A percentile compares a stretch with the other conserved stretches of the same genome.
Evolutionary conservation across 2,329 filamentous ascomycete genomes (phyloP).

Genomic region (Laburnicola sp.): DNA sequence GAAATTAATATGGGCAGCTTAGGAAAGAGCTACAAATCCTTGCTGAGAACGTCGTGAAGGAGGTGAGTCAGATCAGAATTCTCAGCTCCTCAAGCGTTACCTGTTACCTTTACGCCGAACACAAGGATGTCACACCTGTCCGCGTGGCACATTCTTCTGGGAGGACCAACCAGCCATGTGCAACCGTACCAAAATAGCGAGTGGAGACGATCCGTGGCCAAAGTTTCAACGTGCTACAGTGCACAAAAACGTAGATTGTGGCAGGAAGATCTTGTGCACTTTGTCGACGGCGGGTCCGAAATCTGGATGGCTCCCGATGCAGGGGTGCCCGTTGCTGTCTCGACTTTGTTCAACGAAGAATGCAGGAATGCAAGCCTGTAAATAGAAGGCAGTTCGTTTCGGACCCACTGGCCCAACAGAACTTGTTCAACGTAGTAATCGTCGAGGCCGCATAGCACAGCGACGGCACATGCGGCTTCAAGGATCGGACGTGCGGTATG

Average conservation of each 20-base stretch:
- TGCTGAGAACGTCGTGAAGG: too few species aligned
- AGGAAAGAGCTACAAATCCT: too few species aligned
- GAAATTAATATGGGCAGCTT: too few species aligned
- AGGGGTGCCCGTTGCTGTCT: neutral
- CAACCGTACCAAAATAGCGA: neutral
- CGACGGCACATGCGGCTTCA: too few species aligned
- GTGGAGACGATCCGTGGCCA: neutral
- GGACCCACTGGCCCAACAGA: neutral
- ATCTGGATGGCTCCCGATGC: neutral
- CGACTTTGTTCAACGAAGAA: neutral
- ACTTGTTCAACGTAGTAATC: neutral
- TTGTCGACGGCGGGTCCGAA: neutral
- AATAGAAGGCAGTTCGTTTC: neutral
- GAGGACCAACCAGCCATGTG: neutral
- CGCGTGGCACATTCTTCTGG: neutral
- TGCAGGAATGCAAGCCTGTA: neutral
- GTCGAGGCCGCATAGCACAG: neutral
- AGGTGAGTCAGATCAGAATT: too few species aligned
- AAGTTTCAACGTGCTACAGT: neutral
- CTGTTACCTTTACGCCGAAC: too few species aligned
- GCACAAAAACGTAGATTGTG: constrained; percentile 3
- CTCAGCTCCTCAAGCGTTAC: too few species aligned
- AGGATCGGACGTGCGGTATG: neutral
- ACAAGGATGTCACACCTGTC: neutral
- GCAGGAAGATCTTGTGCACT: neutral